These are phyloP conservation scores for Pseudonectria foliicola DNA, from an alignment of 2,329 filamentous ascomycete genomes.

Conservation along the genomic window DNA sequence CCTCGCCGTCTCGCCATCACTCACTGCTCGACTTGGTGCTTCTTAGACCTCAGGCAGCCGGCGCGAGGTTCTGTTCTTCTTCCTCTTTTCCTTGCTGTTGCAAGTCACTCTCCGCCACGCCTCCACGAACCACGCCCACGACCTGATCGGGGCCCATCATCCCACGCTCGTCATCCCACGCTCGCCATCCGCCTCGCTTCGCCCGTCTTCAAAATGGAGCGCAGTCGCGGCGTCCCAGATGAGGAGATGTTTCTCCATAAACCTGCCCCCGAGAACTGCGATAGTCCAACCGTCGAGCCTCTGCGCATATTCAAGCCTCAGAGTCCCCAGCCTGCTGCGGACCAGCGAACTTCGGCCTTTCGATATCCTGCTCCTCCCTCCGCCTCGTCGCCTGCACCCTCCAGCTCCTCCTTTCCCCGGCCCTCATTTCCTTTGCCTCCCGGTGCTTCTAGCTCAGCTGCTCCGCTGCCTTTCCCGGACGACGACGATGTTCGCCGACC, in stretches of 20 bases:
- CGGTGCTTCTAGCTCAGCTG: constrained; percentile 63
- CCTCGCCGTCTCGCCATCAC: too few relatives aligned
- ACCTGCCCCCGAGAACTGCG: constrained; percentile 44
- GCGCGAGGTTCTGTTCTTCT: too few relatives aligned
- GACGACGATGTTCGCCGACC: constrained; percentile 51
- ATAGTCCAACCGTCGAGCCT: constrained; percentile 76
- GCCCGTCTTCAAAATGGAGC: constrained; percentile 35
- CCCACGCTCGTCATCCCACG: constrained; percentile 1
- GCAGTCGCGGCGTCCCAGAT: constrained; percentile 59
- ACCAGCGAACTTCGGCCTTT: constrained; percentile 32
- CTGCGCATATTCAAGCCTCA: constrained; percentile 77
- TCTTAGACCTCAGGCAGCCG: too few relatives aligned
- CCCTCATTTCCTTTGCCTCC: constrained; percentile 58
- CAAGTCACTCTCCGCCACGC: too few relatives aligned
- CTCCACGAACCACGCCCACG: too few relatives aligned
- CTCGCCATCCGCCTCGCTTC: constrained; percentile 4
- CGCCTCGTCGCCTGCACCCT: constrained; percentile 28
- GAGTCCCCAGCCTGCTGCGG: constrained; percentile 49
- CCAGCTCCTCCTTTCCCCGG: constrained; percentile 27
- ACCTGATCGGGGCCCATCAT: too few relatives aligned
- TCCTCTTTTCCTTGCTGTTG: too few relatives aligned
- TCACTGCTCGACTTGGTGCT: too few relatives aligned
- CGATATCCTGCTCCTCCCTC: constrained; percentile 45
- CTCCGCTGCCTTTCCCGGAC: constrained; percentile 64
- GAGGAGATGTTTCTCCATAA: constrained; percentile 77